These are phyloP conservation scores for Zygoascus meyerae DNA, from an alignment of 1,139 yeast genomes.

Conservation along the genomic window DNA sequence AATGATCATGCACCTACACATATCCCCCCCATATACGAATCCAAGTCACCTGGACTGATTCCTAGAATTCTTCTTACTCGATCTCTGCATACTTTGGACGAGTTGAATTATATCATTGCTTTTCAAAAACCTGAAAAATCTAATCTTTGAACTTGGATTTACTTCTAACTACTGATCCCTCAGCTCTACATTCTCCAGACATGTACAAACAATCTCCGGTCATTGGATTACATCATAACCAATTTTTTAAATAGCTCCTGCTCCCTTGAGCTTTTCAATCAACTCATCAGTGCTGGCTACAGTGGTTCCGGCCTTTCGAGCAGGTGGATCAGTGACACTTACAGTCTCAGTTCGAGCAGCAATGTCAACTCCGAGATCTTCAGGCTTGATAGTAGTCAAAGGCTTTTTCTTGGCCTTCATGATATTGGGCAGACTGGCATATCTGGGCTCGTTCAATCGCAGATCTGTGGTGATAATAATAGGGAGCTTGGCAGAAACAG, in stretches of 20 bases:
- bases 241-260: slow-evolving; percentile 29
- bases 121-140: neutral
- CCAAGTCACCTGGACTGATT: too few relatives aligned
- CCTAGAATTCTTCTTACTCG: too few relatives aligned
- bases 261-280: slow-evolving; percentile 67
- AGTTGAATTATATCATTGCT: neutral
- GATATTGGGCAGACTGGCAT: slow-evolving; percentile 86
- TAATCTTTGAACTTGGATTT: neutral
- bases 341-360: slow-evolving; percentile 61
- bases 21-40: too few relatives aligned
- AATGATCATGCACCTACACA: too few relatives aligned
- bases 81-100: too few relatives aligned
- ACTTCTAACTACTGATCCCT: too few relatives aligned
- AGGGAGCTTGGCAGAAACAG: slow-evolving; percentile 72
- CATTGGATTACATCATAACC: too few relatives aligned
- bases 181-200: too few relatives aligned
- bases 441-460: slow-evolving; percentile 90
- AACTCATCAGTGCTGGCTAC: slow-evolving; percentile 80
- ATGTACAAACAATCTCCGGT: too few relatives aligned
- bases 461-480: slow-evolving; percentile 86
- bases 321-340: slow-evolving; percentile 79
- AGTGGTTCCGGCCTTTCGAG: slow-evolving; percentile 73
- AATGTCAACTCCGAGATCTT: slow-evolving; percentile 66
- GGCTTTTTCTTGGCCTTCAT: slow-evolving; percentile 99
- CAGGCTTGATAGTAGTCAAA: slow-evolving; percentile 59